Conservation (phyloP, 345 rosid species). For the Rhizophora apiculata region DNA sequence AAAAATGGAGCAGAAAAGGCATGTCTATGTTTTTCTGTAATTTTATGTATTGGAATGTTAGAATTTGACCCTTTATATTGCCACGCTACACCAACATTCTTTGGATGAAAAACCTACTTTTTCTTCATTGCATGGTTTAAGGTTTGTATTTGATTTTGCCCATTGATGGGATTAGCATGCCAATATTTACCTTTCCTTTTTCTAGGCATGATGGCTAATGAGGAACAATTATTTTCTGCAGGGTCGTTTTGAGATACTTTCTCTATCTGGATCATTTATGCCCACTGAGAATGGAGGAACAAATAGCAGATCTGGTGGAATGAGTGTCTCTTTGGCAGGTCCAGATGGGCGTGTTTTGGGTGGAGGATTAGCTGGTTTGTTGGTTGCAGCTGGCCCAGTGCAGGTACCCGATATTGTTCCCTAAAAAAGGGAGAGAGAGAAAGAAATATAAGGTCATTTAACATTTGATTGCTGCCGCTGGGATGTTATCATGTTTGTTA, state of each 20-base stretch:
- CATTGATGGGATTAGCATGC: neutral
- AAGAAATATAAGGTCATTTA: no score
- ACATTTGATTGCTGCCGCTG: no score
- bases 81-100: neutral
- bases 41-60: neutral
- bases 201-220: neutral
- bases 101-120: neutral
- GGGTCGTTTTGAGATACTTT: slow-evolving; percentile 97
- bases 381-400: slow-evolving; percentile 92
- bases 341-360: slow-evolving; percentile 93
- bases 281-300: slow-evolving; percentile 70
- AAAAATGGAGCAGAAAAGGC: no score
- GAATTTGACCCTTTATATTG: neutral
- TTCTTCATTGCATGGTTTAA: neutral
- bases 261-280: slow-evolving; percentile 82
- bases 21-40: neutral
- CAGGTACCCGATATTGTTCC: slow-evolving; percentile 44
- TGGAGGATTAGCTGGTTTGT: slow-evolving; percentile 84
- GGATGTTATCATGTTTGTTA: no score
- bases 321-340: slow-evolving; percentile 91
- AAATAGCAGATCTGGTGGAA: slow-evolving; percentile 89
- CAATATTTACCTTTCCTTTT: neutral
- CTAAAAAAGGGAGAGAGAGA: neutral
- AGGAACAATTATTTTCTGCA: slow-evolving; percentile 12
- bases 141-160: neutral